These are phyloP conservation scores for Aspergillus sp. DNA, from an alignment of 2,329 filamentous ascomycete genomes.

Conservation along the genomic window DNA sequence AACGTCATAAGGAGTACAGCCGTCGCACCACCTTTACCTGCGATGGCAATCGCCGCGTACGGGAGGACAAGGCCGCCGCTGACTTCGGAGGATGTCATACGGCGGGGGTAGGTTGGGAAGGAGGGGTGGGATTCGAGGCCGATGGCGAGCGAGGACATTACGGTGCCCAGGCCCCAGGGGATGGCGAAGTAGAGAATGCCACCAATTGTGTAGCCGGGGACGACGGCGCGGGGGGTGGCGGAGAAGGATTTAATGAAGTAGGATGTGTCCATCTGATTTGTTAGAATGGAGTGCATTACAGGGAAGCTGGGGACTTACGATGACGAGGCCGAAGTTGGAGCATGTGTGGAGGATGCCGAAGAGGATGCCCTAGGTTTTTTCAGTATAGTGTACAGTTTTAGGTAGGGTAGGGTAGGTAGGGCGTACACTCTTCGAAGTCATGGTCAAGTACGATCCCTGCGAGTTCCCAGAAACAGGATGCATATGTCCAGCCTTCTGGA, in stretches of 20 bases:
- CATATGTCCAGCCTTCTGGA: conserved; percentile 39
- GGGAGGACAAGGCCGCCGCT: conserved; percentile 33
- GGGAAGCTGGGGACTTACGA: conserved; percentile 22
- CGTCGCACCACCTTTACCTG: conserved; percentile 33
- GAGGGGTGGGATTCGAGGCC: conserved; percentile 42
- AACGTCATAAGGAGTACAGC: conserved; percentile 34
- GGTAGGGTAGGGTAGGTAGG: neutral
- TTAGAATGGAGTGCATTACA: neutral
- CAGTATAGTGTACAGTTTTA: neutral
- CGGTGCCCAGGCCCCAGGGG: conserved; percentile 48
- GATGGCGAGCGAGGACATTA: conserved; percentile 45
- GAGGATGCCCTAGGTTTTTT: conserved; percentile 36
- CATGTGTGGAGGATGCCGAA: conserved; percentile 46
- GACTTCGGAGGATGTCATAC: conserved; percentile 27
- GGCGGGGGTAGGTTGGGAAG: conserved; percentile 45
- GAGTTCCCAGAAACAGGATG: conserved; percentile 48
- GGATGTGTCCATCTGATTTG: conserved; percentile 43
- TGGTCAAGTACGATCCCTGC: conserved; percentile 50
- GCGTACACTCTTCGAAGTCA: conserved; percentile 42
- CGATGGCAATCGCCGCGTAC: conserved; percentile 33
- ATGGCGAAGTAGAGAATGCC: conserved; percentile 51
- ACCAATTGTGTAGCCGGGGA: conserved; percentile 47
- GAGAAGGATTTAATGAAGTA: conserved; percentile 51
- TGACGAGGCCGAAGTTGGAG: conserved; percentile 48
- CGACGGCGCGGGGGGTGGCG: conserved; percentile 41